Evolutionary conservation across 1,284 basidiomycete species (phyloP), one percentile per base, ranked within the genome.

Genomic region (Chondrostereum purpureum): DNA sequence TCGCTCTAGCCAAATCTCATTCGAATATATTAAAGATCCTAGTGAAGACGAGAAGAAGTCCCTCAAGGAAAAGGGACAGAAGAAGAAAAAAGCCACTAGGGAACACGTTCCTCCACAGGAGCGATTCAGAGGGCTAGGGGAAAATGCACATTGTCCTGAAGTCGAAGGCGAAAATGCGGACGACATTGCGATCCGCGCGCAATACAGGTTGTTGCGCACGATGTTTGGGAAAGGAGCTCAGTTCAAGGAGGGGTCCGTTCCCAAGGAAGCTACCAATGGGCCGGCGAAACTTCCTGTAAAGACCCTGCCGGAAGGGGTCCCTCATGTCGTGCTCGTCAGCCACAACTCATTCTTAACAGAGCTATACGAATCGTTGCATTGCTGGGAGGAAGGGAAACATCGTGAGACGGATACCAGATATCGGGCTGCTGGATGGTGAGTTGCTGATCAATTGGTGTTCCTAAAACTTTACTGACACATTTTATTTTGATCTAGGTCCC

Each of bases 251-350:
- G 27, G n/a, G 8, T 31, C 8, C 27, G n/a, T n/a, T 31, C 27
- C 27, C n/a, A n/a, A 8, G 8, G 8, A 31, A 31, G 27, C 27
- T 8, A 31, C 8, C 8, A 31, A 31, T n/a, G 27, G 8, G 8
- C 8, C 8, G 27, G 27, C n/a, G 8, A 31, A 31, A 31, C 8
- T 8, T 8, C 8, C 8, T n/a, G 27, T n/a, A n/a, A 14, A 3
- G 3, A 18, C 3, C 19, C 12, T 20, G 12, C 37, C 37, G 4
- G 37, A 13, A 13, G 37, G 17, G 12, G 19, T 39, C 19, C 37
- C 37, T 10, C 37, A 39, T 39, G 19, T 39, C 19, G 37, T 39
- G 13, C 37, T 39, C 19, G 37, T 39, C 13, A 39, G 37, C 37
- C 37, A 39, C 37, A 39, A 39, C 19, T 13, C 19, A 3, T 39